Evolutionary conservation across 805 yeast species (phyloP), one percentile per base, ranked within the genome.

Genomic region (Millerozyma miso): DNA sequence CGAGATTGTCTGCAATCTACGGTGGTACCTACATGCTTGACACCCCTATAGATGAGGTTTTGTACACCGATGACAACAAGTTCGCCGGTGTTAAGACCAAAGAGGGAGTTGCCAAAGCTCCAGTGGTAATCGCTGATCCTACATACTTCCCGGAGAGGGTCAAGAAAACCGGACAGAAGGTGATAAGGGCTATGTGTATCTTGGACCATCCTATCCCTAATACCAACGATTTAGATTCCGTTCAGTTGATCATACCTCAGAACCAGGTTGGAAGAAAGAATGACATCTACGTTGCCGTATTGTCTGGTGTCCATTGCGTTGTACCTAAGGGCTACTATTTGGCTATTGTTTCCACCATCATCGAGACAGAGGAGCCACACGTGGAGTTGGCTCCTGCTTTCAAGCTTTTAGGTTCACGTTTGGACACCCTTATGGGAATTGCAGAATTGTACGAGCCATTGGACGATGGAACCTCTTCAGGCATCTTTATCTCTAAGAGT

Each of bases 11-110:
- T 40, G 99, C 99, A 19, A 91, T 93, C 52, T 89, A 93, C 60
- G 99, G 99, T 50, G 99, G 99, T 58, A 91, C 98, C 15, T 93
- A 89, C 62, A 93, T 93, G 99, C 79, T 93, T 59, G 96, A 89
- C 62, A 91, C 96, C 26, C 97, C 97, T 38, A 81, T 93, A 49
- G 96, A 93, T 47, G 96, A 91, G 67, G 77, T 90, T 15, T 73
- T 86, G 39, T 90, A 83, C 63, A 80, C 76, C 41, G 83, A 78
- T 12, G 80, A 77, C 19, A 59, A 59, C 43, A 84, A 80, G 58
- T 88, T 89, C 52, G 72, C 73, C 23, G 97, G 98, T 45, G 96
- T 93, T 37, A 81, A 81, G 54, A 85, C 97, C 39, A 93, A 90
- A 50, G 93, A 89, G 55, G 98, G 97, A 49, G 75, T 75, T 34